phyloP scores from a whole-genome alignment of 2,329 filamentous ascomycete species.

The Phialocephala sp. region DNA sequence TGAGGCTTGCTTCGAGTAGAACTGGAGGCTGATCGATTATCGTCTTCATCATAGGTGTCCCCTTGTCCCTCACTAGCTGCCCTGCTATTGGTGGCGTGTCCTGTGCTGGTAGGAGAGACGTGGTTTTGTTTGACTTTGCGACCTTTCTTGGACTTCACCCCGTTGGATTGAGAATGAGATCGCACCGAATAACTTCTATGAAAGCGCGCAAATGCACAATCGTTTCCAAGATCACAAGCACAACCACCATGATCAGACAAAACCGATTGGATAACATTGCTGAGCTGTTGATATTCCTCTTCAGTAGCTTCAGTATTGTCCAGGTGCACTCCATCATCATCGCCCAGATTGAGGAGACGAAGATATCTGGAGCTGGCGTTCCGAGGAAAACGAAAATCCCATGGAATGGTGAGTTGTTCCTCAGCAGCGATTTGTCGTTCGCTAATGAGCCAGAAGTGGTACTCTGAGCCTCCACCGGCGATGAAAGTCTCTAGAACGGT shows the following conservation, averaged over 20 bases:
- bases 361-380: conserved; percentile 59
- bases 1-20: conserved; percentile 67
- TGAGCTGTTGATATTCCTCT: conserved; percentile 64
- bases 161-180: conserved; percentile 52
- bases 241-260: conserved; percentile 81
- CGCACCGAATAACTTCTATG: conserved; percentile 61
- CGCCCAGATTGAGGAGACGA: conserved; percentile 64
- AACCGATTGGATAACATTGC: conserved; percentile 70
- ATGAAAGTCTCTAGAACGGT: conserved; percentile 84
- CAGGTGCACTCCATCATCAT: conserved; percentile 54
- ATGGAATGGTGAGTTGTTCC: conserved; percentile 68
- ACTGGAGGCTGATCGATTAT: conserved; percentile 54
- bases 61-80: conserved; percentile 66
- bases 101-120: conserved; percentile 66
- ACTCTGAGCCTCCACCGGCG: conserved; percentile 72
- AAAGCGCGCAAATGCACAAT: conserved; percentile 69
- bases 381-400: conserved; percentile 70
- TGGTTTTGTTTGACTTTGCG: conserved; percentile 57
- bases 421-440: conserved; percentile 72
- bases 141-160: conserved; percentile 43
- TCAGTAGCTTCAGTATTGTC: conserved; percentile 50
- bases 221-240: conserved; percentile 69
- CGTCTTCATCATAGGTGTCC: conserved; percentile 61
- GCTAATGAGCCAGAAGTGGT: conserved; percentile 92
- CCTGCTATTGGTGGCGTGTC: conserved; percentile 66